These are phyloP conservation scores for Moesziomyces globuligerus DNA, from an alignment of 1,284 basidiomycete genomes.

Conservation along the genomic window DNA sequence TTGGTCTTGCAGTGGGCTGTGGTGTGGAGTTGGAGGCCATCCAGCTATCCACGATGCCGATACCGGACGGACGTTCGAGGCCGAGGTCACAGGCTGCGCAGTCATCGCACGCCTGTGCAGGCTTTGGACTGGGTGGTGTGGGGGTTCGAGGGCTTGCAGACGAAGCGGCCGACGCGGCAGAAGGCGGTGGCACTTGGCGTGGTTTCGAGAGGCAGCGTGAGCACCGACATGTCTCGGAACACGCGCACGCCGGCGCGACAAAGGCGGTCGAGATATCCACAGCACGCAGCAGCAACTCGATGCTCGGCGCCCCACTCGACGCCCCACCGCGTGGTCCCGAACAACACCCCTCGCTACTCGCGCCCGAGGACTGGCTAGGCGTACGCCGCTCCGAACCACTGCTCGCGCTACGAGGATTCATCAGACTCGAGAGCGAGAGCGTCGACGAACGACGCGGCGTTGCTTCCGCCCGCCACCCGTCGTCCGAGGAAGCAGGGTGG, in stretches of 20 bases:
- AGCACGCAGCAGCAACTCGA: constrained; percentile 44
- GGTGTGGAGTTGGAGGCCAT: constrained; percentile 34
- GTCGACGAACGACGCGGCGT: constrained; percentile 24
- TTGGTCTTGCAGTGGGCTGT: not conserved
- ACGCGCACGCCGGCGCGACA: constrained; percentile 43
- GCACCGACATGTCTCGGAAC: constrained; percentile 38
- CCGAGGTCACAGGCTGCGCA: constrained; percentile 57
- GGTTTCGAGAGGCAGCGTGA: constrained; percentile 31
- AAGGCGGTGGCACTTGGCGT: not conserved
- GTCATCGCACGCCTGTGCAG: constrained; percentile 33
- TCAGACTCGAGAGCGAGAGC: constrained; percentile 52
- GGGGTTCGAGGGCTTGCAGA: constrained; percentile 27
- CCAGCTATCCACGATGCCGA: constrained; percentile 48
- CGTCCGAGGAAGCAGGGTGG: constrained; percentile 2
- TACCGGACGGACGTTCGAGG: constrained; percentile 49
- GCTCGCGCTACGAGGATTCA: constrained; percentile 64
- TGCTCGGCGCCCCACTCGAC: constrained; percentile 30
- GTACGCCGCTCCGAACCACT: constrained; percentile 1
- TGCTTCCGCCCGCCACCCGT: not conserved
- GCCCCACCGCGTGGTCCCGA: constrained; percentile 13
- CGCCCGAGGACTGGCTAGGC: not conserved
- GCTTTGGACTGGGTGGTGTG: constrained; percentile 1
- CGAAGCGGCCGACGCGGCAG: constrained; percentile 6
- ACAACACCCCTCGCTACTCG: constrained; percentile 16
- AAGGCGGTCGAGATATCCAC: constrained; percentile 52